phyloP scores from a whole-genome alignment of 2,329 filamentous ascomycete genomes.

The Tolypocladium cylindrosporum region DNA sequence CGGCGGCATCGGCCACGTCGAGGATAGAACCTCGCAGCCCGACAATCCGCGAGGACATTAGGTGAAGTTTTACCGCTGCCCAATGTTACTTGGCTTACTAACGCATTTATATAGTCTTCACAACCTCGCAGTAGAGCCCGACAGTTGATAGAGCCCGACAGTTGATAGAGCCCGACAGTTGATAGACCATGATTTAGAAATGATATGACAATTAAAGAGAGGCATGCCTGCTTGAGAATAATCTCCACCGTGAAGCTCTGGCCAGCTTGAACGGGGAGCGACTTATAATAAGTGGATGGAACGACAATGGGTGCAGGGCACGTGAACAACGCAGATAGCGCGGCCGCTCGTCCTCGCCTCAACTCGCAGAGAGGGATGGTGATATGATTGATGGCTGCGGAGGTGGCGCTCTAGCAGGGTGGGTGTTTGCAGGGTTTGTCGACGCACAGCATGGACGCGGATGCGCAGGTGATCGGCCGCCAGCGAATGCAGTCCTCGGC shows the following conservation, averaged over 20 bases:
- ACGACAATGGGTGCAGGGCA: background rate
- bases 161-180: background rate
- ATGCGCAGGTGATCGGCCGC: constrained; percentile 4
- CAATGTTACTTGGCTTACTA: background rate
- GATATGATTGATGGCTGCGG: background rate
- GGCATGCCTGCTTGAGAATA: background rate
- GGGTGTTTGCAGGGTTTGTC: background rate
- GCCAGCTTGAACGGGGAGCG: no score
- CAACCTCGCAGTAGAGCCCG: background rate
- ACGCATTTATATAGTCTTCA: background rate
- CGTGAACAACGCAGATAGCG: background rate
- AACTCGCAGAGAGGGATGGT: background rate
- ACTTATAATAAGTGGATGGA: no score
- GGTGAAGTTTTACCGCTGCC: background rate
- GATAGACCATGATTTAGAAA: background rate
- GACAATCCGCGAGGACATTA: background rate
- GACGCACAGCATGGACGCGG: constrained; percentile 1
- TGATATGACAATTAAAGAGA: background rate
- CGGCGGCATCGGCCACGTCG: background rate
- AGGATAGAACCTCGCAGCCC: background rate
- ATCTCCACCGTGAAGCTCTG: no score
- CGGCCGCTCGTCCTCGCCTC: background rate
- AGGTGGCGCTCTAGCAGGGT: background rate
- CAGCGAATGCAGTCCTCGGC: constrained; percentile 2
- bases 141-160: background rate